Percentiles rank a stretch among this genome's conserved stretches.
phyloP scores from a whole-genome alignment of 225 moss, liverwort and hornwort species.

The Thuidium tamariscinum region DNA sequence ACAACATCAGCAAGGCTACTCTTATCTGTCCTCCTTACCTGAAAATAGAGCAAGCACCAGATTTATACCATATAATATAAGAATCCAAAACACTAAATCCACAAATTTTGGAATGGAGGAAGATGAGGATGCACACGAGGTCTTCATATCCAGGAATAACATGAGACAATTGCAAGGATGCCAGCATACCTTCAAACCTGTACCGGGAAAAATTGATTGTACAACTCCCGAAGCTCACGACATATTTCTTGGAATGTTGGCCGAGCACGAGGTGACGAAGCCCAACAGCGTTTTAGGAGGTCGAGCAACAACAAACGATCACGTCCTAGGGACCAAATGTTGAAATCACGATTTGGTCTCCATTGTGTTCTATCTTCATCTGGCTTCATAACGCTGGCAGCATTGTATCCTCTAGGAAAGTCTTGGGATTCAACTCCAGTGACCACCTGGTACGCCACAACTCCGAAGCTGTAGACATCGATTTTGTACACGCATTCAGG shows the following conservation, averaged over 20 bases:
- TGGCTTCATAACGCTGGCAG: background rate
- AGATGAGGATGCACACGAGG: background rate
- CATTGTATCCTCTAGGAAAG: background rate
- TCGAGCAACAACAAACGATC: background rate
- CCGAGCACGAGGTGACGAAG: background rate
- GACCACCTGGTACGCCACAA: background rate
- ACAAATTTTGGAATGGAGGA: background rate
- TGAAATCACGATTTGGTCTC: background rate
- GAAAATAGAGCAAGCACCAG: background rate
- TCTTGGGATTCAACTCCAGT: background rate
- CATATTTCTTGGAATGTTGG: background rate
- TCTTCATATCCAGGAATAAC: background rate
- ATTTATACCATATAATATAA: background rate
- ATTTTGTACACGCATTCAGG: background rate
- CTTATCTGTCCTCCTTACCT: background rate
- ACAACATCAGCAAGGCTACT: background rate
- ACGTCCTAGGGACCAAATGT: background rate
- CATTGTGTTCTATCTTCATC: background rate
- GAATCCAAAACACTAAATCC: background rate
- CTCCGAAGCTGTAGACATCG: background rate
- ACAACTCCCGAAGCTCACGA: rapidly evolving
- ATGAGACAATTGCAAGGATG: background rate
- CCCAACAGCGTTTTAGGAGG: background rate
- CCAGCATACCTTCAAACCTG: background rate
- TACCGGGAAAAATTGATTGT: background rate